phyloP scores from a whole-genome alignment of 1,284 basidiomycete species.

The Sporisorium sorghi region DNA sequence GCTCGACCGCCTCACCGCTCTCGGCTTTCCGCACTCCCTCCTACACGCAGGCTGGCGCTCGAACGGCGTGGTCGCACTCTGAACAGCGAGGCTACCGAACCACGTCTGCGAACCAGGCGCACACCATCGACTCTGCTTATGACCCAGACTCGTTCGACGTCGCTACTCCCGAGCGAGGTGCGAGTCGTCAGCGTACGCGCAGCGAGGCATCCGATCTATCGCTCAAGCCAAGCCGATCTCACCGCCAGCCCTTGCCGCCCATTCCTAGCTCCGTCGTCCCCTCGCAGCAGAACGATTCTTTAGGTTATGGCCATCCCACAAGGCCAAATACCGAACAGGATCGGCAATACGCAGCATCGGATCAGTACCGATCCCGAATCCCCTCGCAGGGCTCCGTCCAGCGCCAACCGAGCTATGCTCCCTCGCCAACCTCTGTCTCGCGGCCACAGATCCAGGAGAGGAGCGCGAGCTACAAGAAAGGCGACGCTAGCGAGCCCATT shows the following conservation, averaged over 20 bases:
- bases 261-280: constrained; percentile 17
- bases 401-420: constrained; percentile 19
- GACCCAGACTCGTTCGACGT: constrained; percentile 23
- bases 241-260: constrained; percentile 44
- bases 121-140: constrained; percentile 32
- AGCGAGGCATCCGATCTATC: constrained; percentile 45
- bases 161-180: constrained; percentile 3
- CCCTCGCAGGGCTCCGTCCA: constrained; percentile 14
- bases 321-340: constrained; percentile 1
- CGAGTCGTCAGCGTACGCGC: constrained; percentile 30
- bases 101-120: constrained; percentile 23
- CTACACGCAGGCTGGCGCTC: constrained; percentile 17
- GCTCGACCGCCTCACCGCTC: constrained; percentile 27
- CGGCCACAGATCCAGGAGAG: constrained; percentile 5
- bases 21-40: constrained; percentile 41
- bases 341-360: constrained; percentile 6
- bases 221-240: constrained; percentile 16
- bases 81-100: constrained; percentile 26
- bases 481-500: constrained; percentile 9
- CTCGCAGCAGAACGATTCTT: constrained; percentile 4
- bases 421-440: neutral
- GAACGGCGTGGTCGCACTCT: constrained; percentile 20
- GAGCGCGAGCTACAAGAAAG: constrained; percentile 4
- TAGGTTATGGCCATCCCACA: constrained; percentile 16
- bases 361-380: constrained; percentile 2